These are phyloP conservation scores for Trichocomaceae sp. DNA, from an alignment of 2,329 filamentous ascomycete genomes.

Conservation along the genomic window DNA sequence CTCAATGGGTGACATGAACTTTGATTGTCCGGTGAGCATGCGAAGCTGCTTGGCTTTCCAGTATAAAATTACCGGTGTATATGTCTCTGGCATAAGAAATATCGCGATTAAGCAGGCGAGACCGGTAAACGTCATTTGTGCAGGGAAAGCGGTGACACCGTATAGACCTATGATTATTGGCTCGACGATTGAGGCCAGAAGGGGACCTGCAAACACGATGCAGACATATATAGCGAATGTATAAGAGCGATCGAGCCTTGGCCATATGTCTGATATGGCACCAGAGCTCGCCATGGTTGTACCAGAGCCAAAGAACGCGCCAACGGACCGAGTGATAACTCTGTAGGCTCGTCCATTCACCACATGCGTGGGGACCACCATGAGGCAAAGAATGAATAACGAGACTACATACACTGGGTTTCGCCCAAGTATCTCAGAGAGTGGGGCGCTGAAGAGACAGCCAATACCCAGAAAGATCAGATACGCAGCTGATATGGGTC, in stretches of 20 bases:
- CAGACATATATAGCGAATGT: not conserved
- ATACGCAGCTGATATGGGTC: not conserved
- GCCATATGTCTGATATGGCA: not conserved
- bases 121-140: not conserved
- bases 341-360: not conserved
- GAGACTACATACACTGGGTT: not conserved
- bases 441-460: not conserved
- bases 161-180: not conserved
- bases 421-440: not conserved
- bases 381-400: not conserved
- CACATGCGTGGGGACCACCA: not conserved
- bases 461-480: not conserved
- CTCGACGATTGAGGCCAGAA: not conserved
- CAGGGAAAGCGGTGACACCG: not conserved
- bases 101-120: not conserved
- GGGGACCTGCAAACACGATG: not conserved
- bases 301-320: not conserved
- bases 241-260: not conserved
- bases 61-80: too few relatives aligned
- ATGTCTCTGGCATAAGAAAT: too few relatives aligned
- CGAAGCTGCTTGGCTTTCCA: not conserved
- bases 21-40: not conserved
- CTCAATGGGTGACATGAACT: not conserved
- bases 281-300: not conserved
- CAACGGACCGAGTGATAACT: not conserved